Evolutionary conservation across 352 stramenopile genomes (phyloP), one percentile per base, ranked within the genome.

Genomic region (Globisporangium echinulatum): DNA sequence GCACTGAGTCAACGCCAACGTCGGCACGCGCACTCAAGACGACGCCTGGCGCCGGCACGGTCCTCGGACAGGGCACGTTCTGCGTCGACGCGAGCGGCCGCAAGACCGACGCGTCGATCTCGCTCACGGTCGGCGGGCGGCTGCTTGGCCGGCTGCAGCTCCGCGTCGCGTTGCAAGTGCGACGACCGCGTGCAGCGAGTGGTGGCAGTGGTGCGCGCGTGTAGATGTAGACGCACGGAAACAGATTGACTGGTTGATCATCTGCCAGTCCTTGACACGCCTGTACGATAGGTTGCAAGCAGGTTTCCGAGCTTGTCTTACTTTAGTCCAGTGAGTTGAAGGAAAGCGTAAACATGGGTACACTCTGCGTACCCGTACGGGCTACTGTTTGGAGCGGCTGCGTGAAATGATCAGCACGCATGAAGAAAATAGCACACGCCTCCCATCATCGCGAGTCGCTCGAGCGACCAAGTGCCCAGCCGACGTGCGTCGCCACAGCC

Each of bases 41-140:
- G 44, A 64, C 52, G 9, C 15, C 51, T 37, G 39, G 54, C 6
- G 42, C 25, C 11, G 61, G 88, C 44, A 72, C 74, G 52, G 68
- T 75, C 11, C 77, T 89, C 49, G 82, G 79, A 0, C 79, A 89
- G 47, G 82, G 77, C 17, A 80, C 72, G 8, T 91, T 91, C 52
- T 88, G 79, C 47, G 76, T 85, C 25, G 75, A 86, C 43, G 69
- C 67, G 9, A 78, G 63, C 49, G 58, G 62, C 48, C 74, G 70
- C 50, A 83, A 86, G 33, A 66, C 73, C 11, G 77, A 87, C 19
- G 72, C 75, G 4, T 69, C 68, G 52, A 75, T 89, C 47, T 75
- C 82, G 19, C 61, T 91, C 19, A 91, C 82, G 0, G 59, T 89
- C 39, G 82, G 82, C 14, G 82, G 82, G 9, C 75, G 77, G 61